Evolutionary conservation across 2,329 filamentous ascomycete genomes (phyloP), one percentile per base, ranked within the genome.

Genomic region (Epicoccum sorghinum): DNA sequence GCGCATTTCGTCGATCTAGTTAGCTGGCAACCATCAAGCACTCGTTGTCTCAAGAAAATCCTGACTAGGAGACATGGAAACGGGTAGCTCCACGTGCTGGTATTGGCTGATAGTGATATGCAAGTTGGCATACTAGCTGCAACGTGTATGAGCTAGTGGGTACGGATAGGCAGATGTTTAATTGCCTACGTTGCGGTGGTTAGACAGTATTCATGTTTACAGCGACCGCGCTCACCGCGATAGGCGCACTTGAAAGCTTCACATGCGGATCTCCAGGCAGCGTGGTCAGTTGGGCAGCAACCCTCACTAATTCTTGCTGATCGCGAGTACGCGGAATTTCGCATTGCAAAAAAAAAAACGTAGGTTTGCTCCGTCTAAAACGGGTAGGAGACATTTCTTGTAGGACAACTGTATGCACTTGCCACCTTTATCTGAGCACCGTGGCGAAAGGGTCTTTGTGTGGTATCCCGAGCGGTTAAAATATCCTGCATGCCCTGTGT

Each of bases 1-100:
- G 37, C 37, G 41, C 22, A 14, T 35, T 38, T 25, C 27, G 36
- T 14, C 41, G 52, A 55, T 55, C 46, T 35, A 23, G 18, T 18
- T 18, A 18, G 24, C 24, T 46, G 41, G 40, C 46, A 37, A 43
- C 7, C 6, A 38, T 37, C 30, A 37, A 42, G 41, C 41, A 38
- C 30, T 42, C 36, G 46, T 49, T 10, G 40, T 50, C 27, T 33
- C 10, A 48, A 38, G 18, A 18, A 13, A 5, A 18, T 14, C 8
- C 9, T 5, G n/a, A 4, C 24, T 13, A 18, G 14, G 18, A 40
- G 7, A 32, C 13, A 22, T 45, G 7, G 4, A 29, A 40, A 14
- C 6, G 12, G 9, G 49, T 49, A 9, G 27, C 27, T 29, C 27
- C 27, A 45, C 41, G 30, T 10, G 24, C 18, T 32, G 2, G 6